phyloP scores from a whole-genome alignment of 768 basidiomycete genomes.

The Tylopilus balloui region DNA sequence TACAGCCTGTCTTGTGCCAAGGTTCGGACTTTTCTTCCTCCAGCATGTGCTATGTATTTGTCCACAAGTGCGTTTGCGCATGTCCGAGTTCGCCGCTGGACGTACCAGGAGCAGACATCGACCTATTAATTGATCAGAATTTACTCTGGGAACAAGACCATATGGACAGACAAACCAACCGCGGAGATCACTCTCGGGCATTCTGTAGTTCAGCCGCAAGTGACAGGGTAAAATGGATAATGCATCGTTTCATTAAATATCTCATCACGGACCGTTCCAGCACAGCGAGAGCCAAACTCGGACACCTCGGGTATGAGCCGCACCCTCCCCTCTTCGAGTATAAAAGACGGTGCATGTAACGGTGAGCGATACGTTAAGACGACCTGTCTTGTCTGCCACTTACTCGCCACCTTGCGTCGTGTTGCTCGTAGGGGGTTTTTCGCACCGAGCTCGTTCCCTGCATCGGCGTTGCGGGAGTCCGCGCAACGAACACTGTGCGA shows the following conservation, averaged over 20 bases:
- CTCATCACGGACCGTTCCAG: slow-evolving; percentile 6
- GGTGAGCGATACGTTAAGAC: slow-evolving; percentile 12
- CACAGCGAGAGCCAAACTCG: not conserved
- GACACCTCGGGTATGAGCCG: slow-evolving; percentile 6
- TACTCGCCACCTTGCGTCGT: not conserved
- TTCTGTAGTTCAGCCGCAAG: slow-evolving; percentile 1
- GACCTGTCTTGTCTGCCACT: not conserved
- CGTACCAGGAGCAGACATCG: not conserved
- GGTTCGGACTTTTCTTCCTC: not conserved
- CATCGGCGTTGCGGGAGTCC: slow-evolving; percentile 32
- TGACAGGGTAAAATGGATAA: not conserved
- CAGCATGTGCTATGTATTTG: not conserved
- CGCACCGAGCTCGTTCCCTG: slow-evolving; percentile 23
- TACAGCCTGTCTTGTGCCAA: not conserved
- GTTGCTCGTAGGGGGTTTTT: slow-evolving; percentile 7
- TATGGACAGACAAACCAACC: slow-evolving; percentile 9
- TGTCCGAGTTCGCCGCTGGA: slow-evolving; percentile 6
- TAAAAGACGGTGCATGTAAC: slow-evolving; percentile 11
- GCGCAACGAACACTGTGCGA: slow-evolving; percentile 29
- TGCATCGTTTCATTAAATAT: slow-evolving; percentile 4
- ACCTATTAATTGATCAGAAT: slow-evolving; percentile 11
- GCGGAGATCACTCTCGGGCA: slow-evolving; percentile 8
- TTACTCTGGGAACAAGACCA: not conserved
- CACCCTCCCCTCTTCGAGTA: not conserved
- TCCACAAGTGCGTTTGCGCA: not conserved